Evolutionary conservation across 345 rosid genomes (phyloP).

Genomic region (Citrus hindsii): DNA sequence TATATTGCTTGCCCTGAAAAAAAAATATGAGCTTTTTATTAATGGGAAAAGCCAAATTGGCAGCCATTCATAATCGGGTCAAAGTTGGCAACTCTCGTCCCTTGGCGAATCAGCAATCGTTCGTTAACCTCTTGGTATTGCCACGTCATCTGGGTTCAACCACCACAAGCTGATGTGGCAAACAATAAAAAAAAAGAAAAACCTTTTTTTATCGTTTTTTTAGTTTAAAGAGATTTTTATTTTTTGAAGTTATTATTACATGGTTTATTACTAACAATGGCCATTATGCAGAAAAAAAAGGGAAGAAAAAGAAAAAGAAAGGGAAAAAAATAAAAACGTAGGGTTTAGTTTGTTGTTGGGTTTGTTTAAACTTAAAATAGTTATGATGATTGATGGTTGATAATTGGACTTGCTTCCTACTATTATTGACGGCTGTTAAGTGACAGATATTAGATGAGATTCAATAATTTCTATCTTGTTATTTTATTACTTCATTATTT

Average conservation of each 20-base stretch:
- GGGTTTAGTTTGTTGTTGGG: background rate
- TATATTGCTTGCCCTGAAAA: background rate
- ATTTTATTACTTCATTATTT: too few relatives aligned
- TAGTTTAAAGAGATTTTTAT: too few relatives aligned
- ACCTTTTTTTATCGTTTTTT: too few relatives aligned
- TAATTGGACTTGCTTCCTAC: background rate
- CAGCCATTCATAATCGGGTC: constrained; percentile 17
- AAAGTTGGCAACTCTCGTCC: constrained; percentile 19
- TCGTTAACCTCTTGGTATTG: background rate
- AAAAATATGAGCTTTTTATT: background rate
- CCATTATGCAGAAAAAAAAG: too few relatives aligned
- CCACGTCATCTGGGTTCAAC: background rate
- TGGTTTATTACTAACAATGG: too few relatives aligned
- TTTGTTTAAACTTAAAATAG: background rate
- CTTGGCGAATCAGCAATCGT: background rate
- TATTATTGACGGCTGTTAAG: too few relatives aligned
- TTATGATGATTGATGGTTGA: background rate
- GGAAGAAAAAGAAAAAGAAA: too few relatives aligned
- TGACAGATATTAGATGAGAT: too few relatives aligned
- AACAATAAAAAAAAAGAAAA: background rate
- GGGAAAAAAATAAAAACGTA: too few relatives aligned
- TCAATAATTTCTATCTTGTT: too few relatives aligned
- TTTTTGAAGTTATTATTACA: too few relatives aligned
- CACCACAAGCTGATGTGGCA: background rate
- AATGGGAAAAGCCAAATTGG: background rate